Evolutionary conservation across 2,329 filamentous ascomycete species (phyloP), one percentile per base, ranked within the genome.

Genomic region (Fusarium lateritium): DNA sequence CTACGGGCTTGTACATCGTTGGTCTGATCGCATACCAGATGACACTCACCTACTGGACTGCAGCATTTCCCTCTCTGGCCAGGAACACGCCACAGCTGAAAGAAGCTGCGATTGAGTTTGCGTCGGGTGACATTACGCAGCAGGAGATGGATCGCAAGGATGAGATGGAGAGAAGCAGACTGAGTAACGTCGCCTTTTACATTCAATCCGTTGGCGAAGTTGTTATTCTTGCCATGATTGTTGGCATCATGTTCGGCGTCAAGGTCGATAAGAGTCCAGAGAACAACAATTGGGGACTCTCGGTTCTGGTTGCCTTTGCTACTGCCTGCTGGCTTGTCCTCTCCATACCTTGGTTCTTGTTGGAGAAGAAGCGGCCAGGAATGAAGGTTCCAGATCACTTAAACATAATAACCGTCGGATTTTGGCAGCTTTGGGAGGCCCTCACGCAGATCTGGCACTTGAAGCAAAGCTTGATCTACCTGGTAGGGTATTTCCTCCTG

Each of bases 1-100:
- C 82, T 1, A 83, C 87, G 0, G 89, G 85, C 0, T 76, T 92
- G 17, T 92, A 92, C 75, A 89, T 92, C 56, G 84, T 91, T 17
- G 89, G 89, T 3, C 76, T 91, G 42, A 89, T 92, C 65, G 85
- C 86, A 2, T 92, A 91, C 70, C 89, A 91, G 76, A 85, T 90
- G 4, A 89, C 88, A 0, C 79, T 91, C 49, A 91, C 89, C 0
- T 92, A 91, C 75, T 92, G 89, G 88, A 90, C 88, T 0, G 89
- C 90, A 0, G 88, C 89, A 0, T 82, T 82, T 43, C 80, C 80
- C 1, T 75, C 76, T 10, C 74, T 82, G 21, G 80, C 80, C 3
- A 77, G 80, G 39, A 81, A 80, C 38, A 76, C 77, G 7, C 70
- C 75, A 1, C 68, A 73, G n/a, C 58, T 81, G 45, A 77, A 72